Conservation (phyloP, 2,329 filamentous ascomycete species). For the Periconia sp. region DNA sequence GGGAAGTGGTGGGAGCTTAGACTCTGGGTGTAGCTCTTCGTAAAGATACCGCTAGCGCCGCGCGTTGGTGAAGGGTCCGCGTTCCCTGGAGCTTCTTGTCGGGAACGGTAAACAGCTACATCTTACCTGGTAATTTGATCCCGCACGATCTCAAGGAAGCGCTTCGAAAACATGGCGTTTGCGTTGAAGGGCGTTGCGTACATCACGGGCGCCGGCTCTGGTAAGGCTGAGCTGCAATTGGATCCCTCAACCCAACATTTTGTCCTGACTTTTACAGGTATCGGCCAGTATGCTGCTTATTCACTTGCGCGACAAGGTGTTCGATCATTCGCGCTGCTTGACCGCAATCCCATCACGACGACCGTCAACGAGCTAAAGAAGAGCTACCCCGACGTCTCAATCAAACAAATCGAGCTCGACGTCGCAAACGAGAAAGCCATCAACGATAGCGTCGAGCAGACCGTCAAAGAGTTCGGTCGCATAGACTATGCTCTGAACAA, state of each 20-base stretch:
- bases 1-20: not conserved
- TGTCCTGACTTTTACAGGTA: constrained; percentile 46
- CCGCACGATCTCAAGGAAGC: no score
- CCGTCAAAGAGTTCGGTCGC: constrained; percentile 56
- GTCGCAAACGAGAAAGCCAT: constrained; percentile 54
- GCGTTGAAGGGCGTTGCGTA: constrained; percentile 56
- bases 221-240: no score
- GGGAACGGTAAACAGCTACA: no score
- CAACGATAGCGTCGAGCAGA: constrained; percentile 50
- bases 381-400: constrained; percentile 48
- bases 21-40: not conserved
- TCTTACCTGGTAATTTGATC: no score
- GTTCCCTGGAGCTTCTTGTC: not conserved
- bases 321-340: constrained; percentile 54
- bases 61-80: no score
- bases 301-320: constrained; percentile 58
- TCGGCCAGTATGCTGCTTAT: constrained; percentile 56
- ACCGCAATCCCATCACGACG: constrained; percentile 48
- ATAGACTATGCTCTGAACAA: constrained; percentile 64
- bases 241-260: no score
- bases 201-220: constrained; percentile 57
- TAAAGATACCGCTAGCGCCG: not conserved
- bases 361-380: constrained; percentile 44
- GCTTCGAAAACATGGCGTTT: constrained; percentile 40
- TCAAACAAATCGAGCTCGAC: constrained; percentile 53